Evolutionary conservation across 2,329 filamentous ascomycete species (phyloP), one percentile per base, ranked within the genome.

Genomic region (Colletotrichum tamarilloi): DNA sequence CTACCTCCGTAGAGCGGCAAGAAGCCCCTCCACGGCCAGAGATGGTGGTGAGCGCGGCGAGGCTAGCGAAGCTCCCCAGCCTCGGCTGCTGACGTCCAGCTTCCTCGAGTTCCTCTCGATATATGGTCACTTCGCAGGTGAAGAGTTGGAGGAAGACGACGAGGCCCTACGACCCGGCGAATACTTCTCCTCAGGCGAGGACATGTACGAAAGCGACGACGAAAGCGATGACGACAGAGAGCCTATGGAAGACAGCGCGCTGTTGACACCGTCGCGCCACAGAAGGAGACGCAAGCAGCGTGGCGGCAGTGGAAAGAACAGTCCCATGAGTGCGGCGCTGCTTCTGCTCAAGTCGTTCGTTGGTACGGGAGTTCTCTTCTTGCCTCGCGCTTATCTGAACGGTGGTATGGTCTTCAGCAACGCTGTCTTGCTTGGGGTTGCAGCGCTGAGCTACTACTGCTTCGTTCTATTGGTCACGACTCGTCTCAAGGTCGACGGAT

Each of bases 391-490:
- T 5, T 99, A 97, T 80, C 89, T 98, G 76, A 99, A 98, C 79
- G 97, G 97, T 67, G 97, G 97, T 72, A 98, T 99, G 95, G 85
- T 98, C 19, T 99, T 99, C 83, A 98, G 95, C 78, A 98, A 97
- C 80, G 76, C 97, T 64, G 93, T 99, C 19, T 89, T 99, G n/a
- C 86, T 99, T 26, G 89, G 88, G 52, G 94, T 99, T 19, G 95
- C 97, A 7, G 86, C 90, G 2, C 87, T 99, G 72, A 98, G 95
- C 81, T 99, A 98, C 84, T 98, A 98, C 86, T 98, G 95, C 85
- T 99, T 99, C 83, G 95, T 99, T 55, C 88, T 99, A 16, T 89
- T 99, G 38, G 95, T 98, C 75, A 92, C 92, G 73, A 97, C 95
- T 2, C 93, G 97, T 42, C 86, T 98, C 62, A 93, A 91, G 80